phyloP scores from a whole-genome alignment of 2,329 filamentous ascomycete genomes.

The Clonostachys rosea region DNA sequence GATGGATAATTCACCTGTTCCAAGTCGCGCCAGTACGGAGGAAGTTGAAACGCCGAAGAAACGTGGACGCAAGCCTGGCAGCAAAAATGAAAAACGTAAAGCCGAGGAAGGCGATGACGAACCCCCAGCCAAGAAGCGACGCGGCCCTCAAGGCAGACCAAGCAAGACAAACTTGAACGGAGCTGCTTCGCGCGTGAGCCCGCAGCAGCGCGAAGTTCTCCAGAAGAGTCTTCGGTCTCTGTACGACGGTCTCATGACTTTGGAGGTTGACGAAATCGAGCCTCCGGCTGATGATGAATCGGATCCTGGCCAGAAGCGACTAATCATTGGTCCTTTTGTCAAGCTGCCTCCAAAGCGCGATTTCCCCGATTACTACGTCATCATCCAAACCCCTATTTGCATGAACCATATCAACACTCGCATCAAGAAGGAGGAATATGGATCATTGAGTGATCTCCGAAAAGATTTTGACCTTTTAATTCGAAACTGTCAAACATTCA shows the following conservation, averaged over 20 bases:
- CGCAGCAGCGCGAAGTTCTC: conserved; percentile 69
- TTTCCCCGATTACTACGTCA: conserved; percentile 91
- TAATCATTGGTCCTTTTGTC: conserved; percentile 91
- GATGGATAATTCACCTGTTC: conserved; percentile 66
- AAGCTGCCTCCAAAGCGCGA: conserved; percentile 84
- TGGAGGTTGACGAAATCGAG: conserved; percentile 73
- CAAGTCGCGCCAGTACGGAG: conserved; percentile 80
- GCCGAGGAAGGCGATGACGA: conserved; percentile 74
- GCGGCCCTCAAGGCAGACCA: conserved; percentile 63
- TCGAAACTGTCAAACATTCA: conserved; percentile 90
- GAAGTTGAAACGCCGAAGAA: conserved; percentile 74
- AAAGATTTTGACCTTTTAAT: conserved; percentile 82
- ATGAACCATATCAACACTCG: conserved; percentile 94
- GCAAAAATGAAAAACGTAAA: conserved; percentile 81
- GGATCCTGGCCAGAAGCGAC: conserved; percentile 55
- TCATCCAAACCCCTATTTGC: conserved; percentile 89
- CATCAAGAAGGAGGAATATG: conserved; percentile 95
- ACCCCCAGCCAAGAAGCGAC: conserved; percentile 73
- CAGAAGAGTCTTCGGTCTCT: conserved; percentile 75
- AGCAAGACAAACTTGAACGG: conserved; percentile 46
- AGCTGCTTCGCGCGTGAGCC: conserved; percentile 45
- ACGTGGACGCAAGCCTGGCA: conserved; percentile 75
- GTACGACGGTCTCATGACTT: conserved; percentile 74
- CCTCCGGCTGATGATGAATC: conserved; percentile 53
- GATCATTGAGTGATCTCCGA: conserved; percentile 72